Evolutionary conservation across 179 eudicot species (phyloP).

Genomic region (Vitellaria paradoxa): DNA sequence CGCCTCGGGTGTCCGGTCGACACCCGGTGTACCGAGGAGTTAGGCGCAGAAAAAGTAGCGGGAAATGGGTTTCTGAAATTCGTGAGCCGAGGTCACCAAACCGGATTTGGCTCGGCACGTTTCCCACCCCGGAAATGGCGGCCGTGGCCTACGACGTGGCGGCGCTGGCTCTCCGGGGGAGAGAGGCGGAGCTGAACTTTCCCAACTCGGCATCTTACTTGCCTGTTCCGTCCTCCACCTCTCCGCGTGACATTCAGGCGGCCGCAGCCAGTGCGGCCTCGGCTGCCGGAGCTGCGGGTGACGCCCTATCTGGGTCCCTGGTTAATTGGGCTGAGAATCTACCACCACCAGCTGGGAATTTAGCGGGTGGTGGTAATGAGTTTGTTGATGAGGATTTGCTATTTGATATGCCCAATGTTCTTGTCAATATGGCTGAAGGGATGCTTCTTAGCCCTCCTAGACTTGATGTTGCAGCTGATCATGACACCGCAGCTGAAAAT

Average conservation of each 20-base stretch:
- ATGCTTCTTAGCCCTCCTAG: constrained; percentile 61
- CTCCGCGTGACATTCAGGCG: constrained; percentile 42
- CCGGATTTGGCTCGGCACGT: constrained; percentile 51
- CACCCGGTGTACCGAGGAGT: constrained; percentile 45
- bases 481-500: constrained; percentile 11
- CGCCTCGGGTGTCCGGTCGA: constrained; percentile 19
- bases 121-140: constrained; percentile 49
- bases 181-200: constrained; percentile 43
- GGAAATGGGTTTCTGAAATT: constrained; percentile 53
- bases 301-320: constrained; percentile 15
- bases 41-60: constrained; percentile 36
- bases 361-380: neutral
- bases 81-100: constrained; percentile 47
- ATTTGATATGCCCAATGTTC: constrained; percentile 55
- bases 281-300: constrained; percentile 40
- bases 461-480: constrained; percentile 14
- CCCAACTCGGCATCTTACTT: constrained; percentile 37
- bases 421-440: constrained; percentile 48
- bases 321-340: neutral
- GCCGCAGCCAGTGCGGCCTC: constrained; percentile 50
- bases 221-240: constrained; percentile 38
- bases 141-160: constrained; percentile 55
- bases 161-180: constrained; percentile 40
- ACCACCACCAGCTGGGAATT: neutral
- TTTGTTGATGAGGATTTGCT: constrained; percentile 55